A percentile compares a stretch with the other conserved stretches of the same genome.
phyloP scores from a whole-genome alignment of 2,329 filamentous ascomycete species.

The Stagonosporopsis rhizophila region DNA sequence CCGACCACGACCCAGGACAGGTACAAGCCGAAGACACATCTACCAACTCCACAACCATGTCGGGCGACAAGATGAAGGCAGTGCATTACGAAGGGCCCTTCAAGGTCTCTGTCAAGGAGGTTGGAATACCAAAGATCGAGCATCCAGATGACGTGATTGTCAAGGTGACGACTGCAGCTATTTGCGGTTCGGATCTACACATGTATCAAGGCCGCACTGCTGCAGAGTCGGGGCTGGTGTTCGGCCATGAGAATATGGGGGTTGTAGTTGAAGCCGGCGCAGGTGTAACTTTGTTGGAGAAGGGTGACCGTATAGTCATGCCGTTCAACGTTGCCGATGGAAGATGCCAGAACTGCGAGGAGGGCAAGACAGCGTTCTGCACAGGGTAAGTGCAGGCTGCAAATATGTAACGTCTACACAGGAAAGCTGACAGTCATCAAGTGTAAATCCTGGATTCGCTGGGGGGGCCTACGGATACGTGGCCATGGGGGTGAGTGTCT shows the following conservation, averaged over 20 bases:
- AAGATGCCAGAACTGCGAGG: slow-evolving; percentile 69
- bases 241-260: slow-evolving; percentile 69
- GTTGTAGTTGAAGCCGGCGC: slow-evolving; percentile 62
- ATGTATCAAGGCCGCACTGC: slow-evolving; percentile 73
- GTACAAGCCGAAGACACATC: slow-evolving; percentile 15
- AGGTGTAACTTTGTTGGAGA: slow-evolving; percentile 67
- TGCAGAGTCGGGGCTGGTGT: slow-evolving; percentile 67
- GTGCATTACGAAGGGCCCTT: slow-evolving; percentile 69
- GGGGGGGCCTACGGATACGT: slow-evolving; percentile 69
- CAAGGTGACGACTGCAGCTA: slow-evolving; percentile 69
- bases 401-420: not conserved
- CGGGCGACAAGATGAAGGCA: slow-evolving; percentile 62
- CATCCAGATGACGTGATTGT: slow-evolving; percentile 71
- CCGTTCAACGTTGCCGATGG: slow-evolving; percentile 63
- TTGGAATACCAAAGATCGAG: slow-evolving; percentile 64
- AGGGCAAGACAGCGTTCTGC: slow-evolving; percentile 70
- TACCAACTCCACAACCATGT: slow-evolving; percentile 19
- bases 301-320: slow-evolving; percentile 69
- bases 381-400: slow-evolving; percentile 56
- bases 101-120: slow-evolving; percentile 68
- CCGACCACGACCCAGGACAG: slow-evolving; percentile 23
- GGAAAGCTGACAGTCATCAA: slow-evolving; percentile 4
- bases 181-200: slow-evolving; percentile 61
- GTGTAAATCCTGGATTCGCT: slow-evolving; percentile 65
- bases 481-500: slow-evolving; percentile 57